A percentile compares a stretch with the other conserved stretches of the same genome.
Conservation (phyloP, 1,284 basidiomycete genomes). For the Heliocybe sulcata region DNA sequence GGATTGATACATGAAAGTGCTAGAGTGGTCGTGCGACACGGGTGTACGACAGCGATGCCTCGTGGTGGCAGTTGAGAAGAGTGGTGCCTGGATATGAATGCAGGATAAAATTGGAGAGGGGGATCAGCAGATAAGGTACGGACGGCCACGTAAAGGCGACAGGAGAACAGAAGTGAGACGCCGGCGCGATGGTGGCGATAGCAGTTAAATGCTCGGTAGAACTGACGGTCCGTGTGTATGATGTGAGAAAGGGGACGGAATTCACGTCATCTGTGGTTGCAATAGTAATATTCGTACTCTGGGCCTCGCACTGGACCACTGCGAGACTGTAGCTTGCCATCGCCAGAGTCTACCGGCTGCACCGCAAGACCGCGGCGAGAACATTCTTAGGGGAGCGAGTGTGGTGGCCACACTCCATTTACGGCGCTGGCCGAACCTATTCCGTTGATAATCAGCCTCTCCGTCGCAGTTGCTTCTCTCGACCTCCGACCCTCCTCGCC, state of each 20-base stretch:
- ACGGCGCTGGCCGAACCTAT: neutral
- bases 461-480: neutral
- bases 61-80: neutral
- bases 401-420: neutral
- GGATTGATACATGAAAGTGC: neutral
- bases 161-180: neutral
- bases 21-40: neutral
- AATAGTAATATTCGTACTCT: too few species aligned
- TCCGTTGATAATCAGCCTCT: slow-evolving; percentile 1
- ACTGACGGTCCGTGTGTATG: neutral
- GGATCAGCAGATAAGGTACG: neutral
- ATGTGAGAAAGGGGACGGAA: neutral
- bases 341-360: neutral
- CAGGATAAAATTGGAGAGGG: neutral
- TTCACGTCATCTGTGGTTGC: neutral
- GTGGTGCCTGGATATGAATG: neutral
- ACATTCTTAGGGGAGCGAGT: neutral
- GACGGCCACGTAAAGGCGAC: neutral
- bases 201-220: neutral
- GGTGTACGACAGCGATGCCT: neutral
- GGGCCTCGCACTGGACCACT: too few species aligned
- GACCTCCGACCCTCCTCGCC: neutral
- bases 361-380: neutral
- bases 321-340: too few species aligned
- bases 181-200: neutral